A percentile compares a stretch with the other conserved stretches of the same genome.
Evolutionary conservation across 1,139 yeast species (phyloP).

Genomic region (Taphrina wiesneri): DNA sequence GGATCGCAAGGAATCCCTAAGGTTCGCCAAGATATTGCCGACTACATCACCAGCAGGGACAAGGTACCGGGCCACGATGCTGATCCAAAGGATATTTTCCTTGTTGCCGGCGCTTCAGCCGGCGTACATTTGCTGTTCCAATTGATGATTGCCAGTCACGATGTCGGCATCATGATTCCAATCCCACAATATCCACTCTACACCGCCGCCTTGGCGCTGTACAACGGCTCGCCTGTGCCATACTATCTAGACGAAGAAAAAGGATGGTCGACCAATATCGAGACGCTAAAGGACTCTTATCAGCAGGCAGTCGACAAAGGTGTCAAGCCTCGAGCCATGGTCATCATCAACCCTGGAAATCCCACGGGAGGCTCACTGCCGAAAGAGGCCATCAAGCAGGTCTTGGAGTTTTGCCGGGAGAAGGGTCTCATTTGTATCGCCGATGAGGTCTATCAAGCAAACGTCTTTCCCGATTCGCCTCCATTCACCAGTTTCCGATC

Average conservation of each 20-base stretch:
- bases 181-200: constrained; percentile 97
- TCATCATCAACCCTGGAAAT: constrained; percentile 95
- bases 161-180: constrained; percentile 86
- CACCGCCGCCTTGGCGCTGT: constrained; percentile 85
- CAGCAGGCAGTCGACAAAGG: constrained; percentile 56
- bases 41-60: constrained; percentile 73
- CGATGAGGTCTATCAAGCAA: constrained; percentile 97
- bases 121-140: constrained; percentile 79
- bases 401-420: constrained; percentile 77
- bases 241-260: constrained; percentile 77
- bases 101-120: constrained; percentile 91
- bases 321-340: constrained; percentile 72
- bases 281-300: constrained; percentile 62
- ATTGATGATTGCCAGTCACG: constrained; percentile 63
- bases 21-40: constrained; percentile 75
- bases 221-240: constrained; percentile 80
- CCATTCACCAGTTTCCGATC: constrained; percentile 51
- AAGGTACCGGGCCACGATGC: constrained; percentile 53
- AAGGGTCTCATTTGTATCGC: constrained; percentile 85
- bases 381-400: constrained; percentile 63
- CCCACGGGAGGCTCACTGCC: constrained; percentile 88
- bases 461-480: constrained; percentile 60
- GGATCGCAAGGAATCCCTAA: constrained; percentile 81
- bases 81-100: constrained; percentile 68
- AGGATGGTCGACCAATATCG: constrained; percentile 80